These are phyloP conservation scores for Macrotyloma uniflorum DNA, from an alignment of 306 rosid species.

Conservation along the genomic window DNA sequence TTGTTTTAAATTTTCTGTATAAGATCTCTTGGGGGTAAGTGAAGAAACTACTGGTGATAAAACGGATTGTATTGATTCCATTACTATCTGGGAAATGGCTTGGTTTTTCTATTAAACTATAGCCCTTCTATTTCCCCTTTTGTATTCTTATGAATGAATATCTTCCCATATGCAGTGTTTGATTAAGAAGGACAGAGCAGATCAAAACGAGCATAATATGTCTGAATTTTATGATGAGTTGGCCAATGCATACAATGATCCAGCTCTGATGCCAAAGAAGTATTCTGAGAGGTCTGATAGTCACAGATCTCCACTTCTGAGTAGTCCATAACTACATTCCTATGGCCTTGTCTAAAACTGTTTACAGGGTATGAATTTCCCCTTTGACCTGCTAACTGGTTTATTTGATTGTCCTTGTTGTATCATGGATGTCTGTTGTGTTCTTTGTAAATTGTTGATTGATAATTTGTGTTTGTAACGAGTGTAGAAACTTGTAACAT, in stretches of 20 bases:
- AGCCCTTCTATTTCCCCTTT: neutral
- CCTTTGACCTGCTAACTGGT: neutral
- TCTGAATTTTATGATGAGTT: conserved; percentile 59
- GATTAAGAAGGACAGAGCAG: conserved; percentile 74
- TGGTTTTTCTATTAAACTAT: neutral
- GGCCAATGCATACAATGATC: conserved; percentile 64
- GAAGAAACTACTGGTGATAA: neutral
- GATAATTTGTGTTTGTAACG: neutral
- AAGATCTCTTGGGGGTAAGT: neutral
- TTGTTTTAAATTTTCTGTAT: neutral
- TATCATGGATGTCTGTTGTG: neutral
- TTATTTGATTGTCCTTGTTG: conserved; percentile 32
- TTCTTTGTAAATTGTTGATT: conserved; percentile 17
- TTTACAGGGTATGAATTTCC: neutral
- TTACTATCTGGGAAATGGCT: neutral
- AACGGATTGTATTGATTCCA: neutral
- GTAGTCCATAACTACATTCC: conserved; percentile 20
- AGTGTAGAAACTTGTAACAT: neutral
- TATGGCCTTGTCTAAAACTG: conserved; percentile 1
- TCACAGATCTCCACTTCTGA: conserved; percentile 56
- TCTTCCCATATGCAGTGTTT: conserved; percentile 61
- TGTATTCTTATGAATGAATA: conserved; percentile 24
- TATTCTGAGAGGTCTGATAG: conserved; percentile 46
- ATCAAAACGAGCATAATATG: conserved; percentile 52
- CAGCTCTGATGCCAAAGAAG: conserved; percentile 54